Evolutionary conservation across 2,329 filamentous ascomycete species (phyloP).

Genomic region (Mycosphaerella sp.): DNA sequence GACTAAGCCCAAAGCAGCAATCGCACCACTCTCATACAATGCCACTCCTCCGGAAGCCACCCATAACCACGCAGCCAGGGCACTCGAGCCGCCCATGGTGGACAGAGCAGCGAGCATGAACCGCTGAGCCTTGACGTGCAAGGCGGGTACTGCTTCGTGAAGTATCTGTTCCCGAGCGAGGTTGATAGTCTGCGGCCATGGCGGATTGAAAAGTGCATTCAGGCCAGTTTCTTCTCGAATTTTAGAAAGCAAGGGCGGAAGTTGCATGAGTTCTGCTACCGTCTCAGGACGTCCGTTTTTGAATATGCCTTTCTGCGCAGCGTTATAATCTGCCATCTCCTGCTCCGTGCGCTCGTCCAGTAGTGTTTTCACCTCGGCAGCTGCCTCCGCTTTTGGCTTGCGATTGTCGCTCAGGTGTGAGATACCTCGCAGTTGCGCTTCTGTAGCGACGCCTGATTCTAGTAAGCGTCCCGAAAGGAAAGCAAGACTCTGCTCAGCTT

Average conservation of each 20-base stretch:
- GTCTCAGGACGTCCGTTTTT: constrained; percentile 16
- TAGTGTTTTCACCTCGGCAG: not conserved
- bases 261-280: constrained; percentile 28
- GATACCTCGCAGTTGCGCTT: constrained; percentile 22
- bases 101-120: constrained; percentile 65
- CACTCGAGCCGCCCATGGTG: constrained; percentile 55
- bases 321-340: constrained; percentile 16
- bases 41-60: constrained; percentile 47
- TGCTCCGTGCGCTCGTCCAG: constrained; percentile 9
- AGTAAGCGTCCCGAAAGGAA: constrained; percentile 73
- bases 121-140: constrained; percentile 42
- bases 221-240: constrained; percentile 27
- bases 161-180: constrained; percentile 53
- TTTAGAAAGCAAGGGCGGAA: constrained; percentile 24
- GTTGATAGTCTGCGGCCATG: constrained; percentile 71
- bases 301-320: constrained; percentile 7
- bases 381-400: constrained; percentile 4
- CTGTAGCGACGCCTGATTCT: constrained; percentile 50
- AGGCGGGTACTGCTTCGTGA: constrained; percentile 36
- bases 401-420: constrained; percentile 5
- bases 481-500: constrained; percentile 73
- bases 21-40: constrained; percentile 52
- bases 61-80: constrained; percentile 51
- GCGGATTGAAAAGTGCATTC: constrained; percentile 35
- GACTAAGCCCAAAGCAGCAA: constrained; percentile 54